Conservation (phyloP, 2,329 filamentous ascomycete genomes). For the Trichoderma simmonsii region DNA sequence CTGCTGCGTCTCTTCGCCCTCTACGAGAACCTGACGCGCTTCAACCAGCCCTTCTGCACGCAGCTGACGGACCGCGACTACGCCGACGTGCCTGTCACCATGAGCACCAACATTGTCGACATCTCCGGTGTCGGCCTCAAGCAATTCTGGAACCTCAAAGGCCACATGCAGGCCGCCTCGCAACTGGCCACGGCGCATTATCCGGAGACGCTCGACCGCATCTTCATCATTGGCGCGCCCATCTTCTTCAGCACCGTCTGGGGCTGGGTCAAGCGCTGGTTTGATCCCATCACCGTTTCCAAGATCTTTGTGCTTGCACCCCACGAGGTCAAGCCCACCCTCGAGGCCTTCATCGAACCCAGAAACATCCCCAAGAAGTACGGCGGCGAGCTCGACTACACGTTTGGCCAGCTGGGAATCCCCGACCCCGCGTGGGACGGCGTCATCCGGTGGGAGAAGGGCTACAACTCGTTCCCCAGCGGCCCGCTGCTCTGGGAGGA, state of each 20-base stretch:
- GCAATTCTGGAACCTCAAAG: constrained; percentile 94
- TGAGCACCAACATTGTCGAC: constrained; percentile 93
- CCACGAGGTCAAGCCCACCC: constrained; percentile 70
- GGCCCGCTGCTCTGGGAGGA: constrained; percentile 58
- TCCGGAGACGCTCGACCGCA: constrained; percentile 75
- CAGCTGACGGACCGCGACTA: constrained; percentile 68
- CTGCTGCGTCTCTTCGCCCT: constrained; percentile 85
- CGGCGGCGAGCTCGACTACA: constrained; percentile 80
- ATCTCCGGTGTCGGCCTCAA: constrained; percentile 82
- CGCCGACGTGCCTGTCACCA: constrained; percentile 80
- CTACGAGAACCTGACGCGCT: constrained; percentile 88
- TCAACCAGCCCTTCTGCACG: constrained; percentile 81
- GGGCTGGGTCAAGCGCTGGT: constrained; percentile 96
- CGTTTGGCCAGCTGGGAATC: constrained; percentile 71
- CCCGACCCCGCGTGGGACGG: constrained; percentile 62
- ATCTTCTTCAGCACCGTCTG: constrained; percentile 89
- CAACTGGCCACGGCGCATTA: constrained; percentile 89
- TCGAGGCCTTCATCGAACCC: constrained; percentile 77
- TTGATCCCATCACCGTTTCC: constrained; percentile 86
- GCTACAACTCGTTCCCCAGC: constrained; percentile 49
- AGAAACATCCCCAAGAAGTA: constrained; percentile 86
- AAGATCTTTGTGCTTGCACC: constrained; percentile 89
- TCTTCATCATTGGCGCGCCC: constrained; percentile 79
- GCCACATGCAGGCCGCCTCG: constrained; percentile 90
- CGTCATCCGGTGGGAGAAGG: constrained; percentile 51